phyloP scores from a whole-genome alignment of 208 protist species.

The Acanthamoeba triangularis region DNA sequence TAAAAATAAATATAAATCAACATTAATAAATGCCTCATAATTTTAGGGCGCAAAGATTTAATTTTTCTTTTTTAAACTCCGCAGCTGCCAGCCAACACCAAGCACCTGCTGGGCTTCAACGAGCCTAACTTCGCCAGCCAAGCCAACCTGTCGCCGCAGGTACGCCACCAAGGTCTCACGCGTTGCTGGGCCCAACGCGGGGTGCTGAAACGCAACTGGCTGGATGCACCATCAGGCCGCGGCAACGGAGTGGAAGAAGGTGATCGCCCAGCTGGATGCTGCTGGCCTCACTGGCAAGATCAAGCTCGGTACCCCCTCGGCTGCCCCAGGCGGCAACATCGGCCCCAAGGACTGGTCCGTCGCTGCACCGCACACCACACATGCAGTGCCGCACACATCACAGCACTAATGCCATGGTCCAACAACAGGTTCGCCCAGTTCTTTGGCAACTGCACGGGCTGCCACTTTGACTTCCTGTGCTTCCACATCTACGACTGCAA shows the following conservation, averaged over 20 bases:
- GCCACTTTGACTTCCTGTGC: conserved; percentile 56
- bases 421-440: neutral
- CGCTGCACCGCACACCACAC: neutral
- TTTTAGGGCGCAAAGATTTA: too few species aligned
- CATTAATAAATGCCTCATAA: too few species aligned
- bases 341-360: neutral
- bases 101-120: conserved; percentile 34
- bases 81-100: neutral
- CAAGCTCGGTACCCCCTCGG: neutral
- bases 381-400: neutral
- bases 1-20: neutral
- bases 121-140: conserved; percentile 20
- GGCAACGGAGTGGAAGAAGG: conserved; percentile 30
- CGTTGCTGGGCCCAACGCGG: too few species aligned
- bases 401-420: neutral
- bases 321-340: neutral
- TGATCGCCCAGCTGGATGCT: neutral
- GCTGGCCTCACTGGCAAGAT: conserved; percentile 6
- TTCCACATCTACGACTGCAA: conserved; percentile 38
- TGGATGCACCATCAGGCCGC: neutral
- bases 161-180: too few species aligned
- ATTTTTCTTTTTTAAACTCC: neutral
- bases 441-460: conserved; percentile 41
- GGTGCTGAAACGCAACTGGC: neutral
- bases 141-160: neutral